phyloP scores from a whole-genome alignment of 257 asterid genomes.

The Solanum dulcamara region DNA sequence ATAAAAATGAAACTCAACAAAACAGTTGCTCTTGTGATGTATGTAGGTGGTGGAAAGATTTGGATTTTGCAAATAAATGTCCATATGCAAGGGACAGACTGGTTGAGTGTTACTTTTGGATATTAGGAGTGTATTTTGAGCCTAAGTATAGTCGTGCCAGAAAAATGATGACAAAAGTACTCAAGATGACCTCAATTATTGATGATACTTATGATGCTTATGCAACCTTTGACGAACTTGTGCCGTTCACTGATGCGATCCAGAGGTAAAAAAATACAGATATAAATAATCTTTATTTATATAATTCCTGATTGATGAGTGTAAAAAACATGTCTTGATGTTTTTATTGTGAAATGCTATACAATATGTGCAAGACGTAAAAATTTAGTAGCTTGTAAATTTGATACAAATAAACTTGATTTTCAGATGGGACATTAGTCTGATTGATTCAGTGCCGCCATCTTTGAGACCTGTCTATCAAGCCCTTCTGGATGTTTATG shows the following conservation, averaged over 20 bases:
- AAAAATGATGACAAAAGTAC: constrained; percentile 2
- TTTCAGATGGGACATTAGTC: constrained; percentile 17
- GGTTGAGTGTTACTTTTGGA: constrained; percentile 28
- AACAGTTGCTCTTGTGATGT: no score
- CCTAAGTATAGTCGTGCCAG: constrained; percentile 17
- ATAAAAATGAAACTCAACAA: no score
- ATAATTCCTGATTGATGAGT: background rate
- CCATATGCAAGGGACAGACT: constrained; percentile 23
- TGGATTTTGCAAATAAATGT: constrained; percentile 5
- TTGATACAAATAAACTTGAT: no score
- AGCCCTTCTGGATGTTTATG: constrained; percentile 8
- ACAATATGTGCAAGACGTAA: no score
- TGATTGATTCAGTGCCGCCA: constrained; percentile 11
- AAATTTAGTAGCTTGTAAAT: background rate
- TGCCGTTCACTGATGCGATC: constrained; percentile 16
- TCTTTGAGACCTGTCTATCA: constrained; percentile 20
- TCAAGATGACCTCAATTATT: background rate
- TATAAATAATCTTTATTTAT: no score
- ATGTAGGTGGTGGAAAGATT: constrained; percentile 12
- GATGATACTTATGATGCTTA: constrained; percentile 26
- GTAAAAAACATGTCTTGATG: background rate
- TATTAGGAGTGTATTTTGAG: constrained; percentile 19
- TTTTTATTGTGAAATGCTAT: background rate
- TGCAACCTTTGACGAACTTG: constrained; percentile 16
- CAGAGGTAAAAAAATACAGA: constrained; percentile 2